Percentiles rank a stretch among this genome's conserved stretches.
Conservation (phyloP, 148 eudicot species). For the Chenopodium berlandieri region DNA sequence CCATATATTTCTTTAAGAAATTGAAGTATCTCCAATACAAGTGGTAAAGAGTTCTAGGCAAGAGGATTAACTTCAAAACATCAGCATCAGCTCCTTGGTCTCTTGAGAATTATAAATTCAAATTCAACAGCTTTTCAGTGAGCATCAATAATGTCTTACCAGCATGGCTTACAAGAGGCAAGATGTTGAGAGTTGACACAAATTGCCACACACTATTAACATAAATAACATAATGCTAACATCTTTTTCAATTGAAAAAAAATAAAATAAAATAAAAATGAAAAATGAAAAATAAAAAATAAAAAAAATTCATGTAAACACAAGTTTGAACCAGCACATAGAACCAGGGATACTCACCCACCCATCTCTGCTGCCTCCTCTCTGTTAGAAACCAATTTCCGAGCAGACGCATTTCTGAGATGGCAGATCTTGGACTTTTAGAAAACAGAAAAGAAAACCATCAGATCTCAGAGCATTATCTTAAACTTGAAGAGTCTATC, state of each 20-base stretch:
- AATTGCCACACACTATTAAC: not conserved
- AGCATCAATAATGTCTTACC: not conserved
- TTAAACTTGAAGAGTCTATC: not conserved
- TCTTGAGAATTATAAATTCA: not conserved
- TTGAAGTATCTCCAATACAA: not conserved
- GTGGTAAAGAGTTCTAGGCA: not conserved
- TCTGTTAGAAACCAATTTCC: slow-evolving; percentile 46
- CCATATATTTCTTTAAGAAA: not conserved
- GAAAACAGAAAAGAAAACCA: slow-evolving; percentile 9
- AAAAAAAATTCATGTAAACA: not conserved
- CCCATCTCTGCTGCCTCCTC: slow-evolving; percentile 94
- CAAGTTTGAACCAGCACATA: not conserved
- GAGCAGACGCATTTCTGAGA: slow-evolving; percentile 58
- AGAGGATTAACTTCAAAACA: not conserved
- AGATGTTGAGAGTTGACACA: not conserved
- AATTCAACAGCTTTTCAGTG: too few relatives aligned
- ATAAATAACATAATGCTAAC: not conserved
- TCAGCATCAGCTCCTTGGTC: not conserved
- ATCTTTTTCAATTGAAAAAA: not conserved
- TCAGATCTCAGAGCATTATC: slow-evolving; percentile 6
- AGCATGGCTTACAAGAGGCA: not conserved
- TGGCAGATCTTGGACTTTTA: slow-evolving; percentile 75
- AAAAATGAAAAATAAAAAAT: not conserved
- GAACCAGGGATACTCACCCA: slow-evolving; percentile 58
- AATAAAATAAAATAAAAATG: not conserved